These are phyloP conservation scores for Teunomyces panamensis DNA, from an alignment of 805 yeast species.

Conservation along the genomic window DNA sequence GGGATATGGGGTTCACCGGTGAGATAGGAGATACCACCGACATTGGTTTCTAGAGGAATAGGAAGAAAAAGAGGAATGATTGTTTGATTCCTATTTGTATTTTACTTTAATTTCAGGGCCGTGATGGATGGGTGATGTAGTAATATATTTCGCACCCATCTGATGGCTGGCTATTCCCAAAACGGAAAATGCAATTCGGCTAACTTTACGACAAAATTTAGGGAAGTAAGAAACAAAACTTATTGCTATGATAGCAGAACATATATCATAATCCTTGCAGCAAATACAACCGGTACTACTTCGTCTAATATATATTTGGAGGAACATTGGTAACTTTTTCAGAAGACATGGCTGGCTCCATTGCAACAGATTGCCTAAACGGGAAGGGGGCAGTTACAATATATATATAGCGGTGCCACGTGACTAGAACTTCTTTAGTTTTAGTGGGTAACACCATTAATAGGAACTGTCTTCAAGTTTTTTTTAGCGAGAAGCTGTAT, in stretches of 20 bases:
- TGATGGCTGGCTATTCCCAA: slow-evolving; percentile 9
- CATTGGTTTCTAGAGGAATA: neutral
- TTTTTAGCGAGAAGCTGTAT: too few relatives aligned
- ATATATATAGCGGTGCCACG: neutral
- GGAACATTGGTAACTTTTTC: neutral
- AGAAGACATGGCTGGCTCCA: neutral
- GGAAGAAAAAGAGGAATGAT: too few relatives aligned
- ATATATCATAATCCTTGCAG: too few relatives aligned
- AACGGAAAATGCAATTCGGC: neutral
- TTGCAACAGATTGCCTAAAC: neutral
- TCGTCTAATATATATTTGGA: too few relatives aligned
- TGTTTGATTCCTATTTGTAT: too few relatives aligned
- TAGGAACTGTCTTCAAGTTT: too few relatives aligned
- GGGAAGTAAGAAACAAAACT: neutral
- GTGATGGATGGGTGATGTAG: neutral
- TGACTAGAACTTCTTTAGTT: neutral
- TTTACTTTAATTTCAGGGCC: neutral
- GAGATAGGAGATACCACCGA: neutral
- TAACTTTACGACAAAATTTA: neutral
- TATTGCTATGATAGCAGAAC: too few relatives aligned
- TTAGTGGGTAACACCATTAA: too few relatives aligned
- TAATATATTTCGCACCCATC: neutral
- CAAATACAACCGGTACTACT: too few relatives aligned
- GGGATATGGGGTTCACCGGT: slow-evolving; percentile 8
- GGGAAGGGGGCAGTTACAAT: neutral